Evolutionary conservation across 2,329 filamentous ascomycete species (phyloP), one percentile per base, ranked within the genome.

Genomic region (Arthroderma sp.): DNA sequence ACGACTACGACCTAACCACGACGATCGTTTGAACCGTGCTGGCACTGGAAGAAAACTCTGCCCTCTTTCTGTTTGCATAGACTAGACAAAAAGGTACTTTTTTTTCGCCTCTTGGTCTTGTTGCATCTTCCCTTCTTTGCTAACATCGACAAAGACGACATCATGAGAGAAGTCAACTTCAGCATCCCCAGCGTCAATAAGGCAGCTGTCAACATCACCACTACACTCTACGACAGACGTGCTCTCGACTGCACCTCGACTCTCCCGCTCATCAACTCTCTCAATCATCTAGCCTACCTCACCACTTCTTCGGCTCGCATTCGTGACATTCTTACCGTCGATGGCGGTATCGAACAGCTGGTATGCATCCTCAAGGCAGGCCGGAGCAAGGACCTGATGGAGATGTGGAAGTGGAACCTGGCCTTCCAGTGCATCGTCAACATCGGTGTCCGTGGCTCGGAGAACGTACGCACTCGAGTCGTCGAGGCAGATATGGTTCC

Each of bases 361-460:
- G 88, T 98, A 70, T 96, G 90, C 80, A 96, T 98, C 68, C 82
- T 98, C 72, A 98, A 98, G 74, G 89, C 95, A 74, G 93, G 93
- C 62, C 82, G 93, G 69, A 96, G 88, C 75, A 94, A 91, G 74
- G 91, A 98, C 71, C 86, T 96, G 84, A 96, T 97, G 91, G 91
- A 96, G 72, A 95, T 95, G 88, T 98, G 93, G 93, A 97, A 97
- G 75, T 98, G 93, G 93, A 98, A 96, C 69, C 80, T 98, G 61
- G 93, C 93, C 56, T 98, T 98, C 72, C 93, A 97, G 74, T 98
- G 93, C 72, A 91, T 97, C 63, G 93, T 98, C 70, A 98, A 98
- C 73, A 97, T 98, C 68, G 93, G 93, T 58, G 91, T 98, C 60
- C 83, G 93, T 64, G 93, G 93, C 60, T 96, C 93, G 11, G 93